Evolutionary conservation across 495 filamentous ascomycete genomes (phyloP).

Genomic region (Patellaria atrata): DNA sequence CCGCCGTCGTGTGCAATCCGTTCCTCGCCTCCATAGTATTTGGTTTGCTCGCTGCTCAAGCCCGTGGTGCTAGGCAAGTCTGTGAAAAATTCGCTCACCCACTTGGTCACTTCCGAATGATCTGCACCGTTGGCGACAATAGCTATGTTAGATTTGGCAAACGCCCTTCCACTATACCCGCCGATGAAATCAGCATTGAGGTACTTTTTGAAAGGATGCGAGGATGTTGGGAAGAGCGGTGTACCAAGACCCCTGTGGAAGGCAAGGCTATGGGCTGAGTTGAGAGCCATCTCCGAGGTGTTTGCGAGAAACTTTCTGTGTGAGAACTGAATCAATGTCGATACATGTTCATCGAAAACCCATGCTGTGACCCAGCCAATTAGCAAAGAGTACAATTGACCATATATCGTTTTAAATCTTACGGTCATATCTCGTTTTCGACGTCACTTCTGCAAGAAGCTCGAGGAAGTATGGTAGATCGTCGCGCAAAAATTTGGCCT

Average conservation of each 20-base stretch:
- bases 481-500: constrained; percentile 85
- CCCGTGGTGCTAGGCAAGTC: constrained; percentile 24
- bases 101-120: constrained; percentile 64
- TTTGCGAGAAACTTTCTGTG: constrained; percentile 52
- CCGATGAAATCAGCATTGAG: constrained; percentile 54
- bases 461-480: constrained; percentile 97
- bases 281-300: constrained; percentile 58
- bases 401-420: constrained; percentile 6
- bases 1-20: constrained; percentile 60
- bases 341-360: constrained; percentile 76
- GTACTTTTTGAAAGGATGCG: constrained; percentile 60
- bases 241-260: constrained; percentile 89
- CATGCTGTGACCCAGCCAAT: too few relatives aligned
- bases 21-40: constrained; percentile 92
- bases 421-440: constrained; percentile 58
- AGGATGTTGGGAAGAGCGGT: constrained; percentile 52
- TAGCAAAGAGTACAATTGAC: too few relatives aligned
- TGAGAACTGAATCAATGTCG: constrained; percentile 52
- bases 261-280: constrained; percentile 74
- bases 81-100: constrained; percentile 83
- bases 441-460: constrained; percentile 80
- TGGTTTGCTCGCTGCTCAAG: constrained; percentile 38
- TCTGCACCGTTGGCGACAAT: constrained; percentile 79
- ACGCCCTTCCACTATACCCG: constrained; percentile 59
- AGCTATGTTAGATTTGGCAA: constrained; percentile 77